Evolutionary conservation across 495 filamentous ascomycete genomes (phyloP).

Genomic region (Lindgomyces ingoldianus): DNA sequence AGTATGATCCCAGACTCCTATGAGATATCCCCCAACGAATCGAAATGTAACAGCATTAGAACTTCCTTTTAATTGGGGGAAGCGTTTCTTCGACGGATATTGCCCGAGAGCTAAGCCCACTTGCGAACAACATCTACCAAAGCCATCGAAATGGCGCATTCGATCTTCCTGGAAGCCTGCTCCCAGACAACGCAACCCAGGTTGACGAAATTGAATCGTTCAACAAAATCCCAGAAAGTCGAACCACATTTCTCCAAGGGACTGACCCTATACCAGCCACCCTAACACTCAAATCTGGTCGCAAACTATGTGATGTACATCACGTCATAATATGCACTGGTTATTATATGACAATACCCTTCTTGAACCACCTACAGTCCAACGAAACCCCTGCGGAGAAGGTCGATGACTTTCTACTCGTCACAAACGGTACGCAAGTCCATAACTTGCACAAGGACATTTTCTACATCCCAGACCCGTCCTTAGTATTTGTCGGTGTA

Average conservation of each 20-base stretch:
- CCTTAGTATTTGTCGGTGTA: conserved; percentile 62
- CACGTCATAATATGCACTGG: conserved; percentile 63
- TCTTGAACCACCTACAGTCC: conserved; percentile 44
- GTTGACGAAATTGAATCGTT: conserved; percentile 53
- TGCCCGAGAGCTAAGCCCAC: conserved; percentile 55
- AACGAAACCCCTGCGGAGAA: conserved; percentile 39
- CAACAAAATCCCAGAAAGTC: not conserved
- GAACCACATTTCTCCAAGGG: not conserved
- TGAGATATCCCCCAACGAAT: not conserved
- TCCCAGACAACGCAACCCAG: conserved; percentile 54
- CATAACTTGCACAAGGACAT: conserved; percentile 70
- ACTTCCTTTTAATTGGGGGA: conserved; percentile 61
- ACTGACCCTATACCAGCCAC: conserved; percentile 34
- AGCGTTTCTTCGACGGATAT: conserved; percentile 64
- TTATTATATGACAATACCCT: conserved; percentile 63
- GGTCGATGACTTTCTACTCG: conserved; percentile 53
- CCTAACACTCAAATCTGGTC: conserved; percentile 48
- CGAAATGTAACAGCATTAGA: conserved; percentile 41
- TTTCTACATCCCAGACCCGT: conserved; percentile 66
- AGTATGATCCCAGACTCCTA: conserved; percentile 22
- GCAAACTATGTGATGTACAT: conserved; percentile 55
- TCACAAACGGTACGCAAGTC: conserved; percentile 65
- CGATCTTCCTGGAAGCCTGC: conserved; percentile 53
- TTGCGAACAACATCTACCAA: conserved; percentile 58
- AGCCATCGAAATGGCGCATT: conserved; percentile 59